Evolutionary conservation across 208 protist genomes (phyloP).

Genomic region (Acanthamoeba culbertsoni): DNA sequence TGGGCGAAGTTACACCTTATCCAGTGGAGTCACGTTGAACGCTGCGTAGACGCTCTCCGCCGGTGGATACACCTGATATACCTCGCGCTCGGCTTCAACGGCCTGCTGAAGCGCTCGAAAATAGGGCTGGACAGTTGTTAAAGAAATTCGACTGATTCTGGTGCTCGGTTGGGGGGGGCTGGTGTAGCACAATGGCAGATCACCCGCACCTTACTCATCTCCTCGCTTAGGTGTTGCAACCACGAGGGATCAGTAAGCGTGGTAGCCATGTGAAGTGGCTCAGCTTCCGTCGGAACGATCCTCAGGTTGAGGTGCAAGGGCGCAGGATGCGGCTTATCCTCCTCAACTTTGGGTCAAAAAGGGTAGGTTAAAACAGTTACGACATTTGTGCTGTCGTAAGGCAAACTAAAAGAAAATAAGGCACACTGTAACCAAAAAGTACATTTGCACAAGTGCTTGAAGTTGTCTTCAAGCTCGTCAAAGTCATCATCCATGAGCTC

Average conservation of each 20-base stretch:
- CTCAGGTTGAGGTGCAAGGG: too few relatives aligned
- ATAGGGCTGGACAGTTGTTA: not conserved
- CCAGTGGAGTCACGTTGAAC: constrained; percentile 60
- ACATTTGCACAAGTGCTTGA: constrained; percentile 39
- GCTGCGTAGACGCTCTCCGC: not conserved
- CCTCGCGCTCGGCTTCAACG: not conserved
- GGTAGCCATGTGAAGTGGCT: too few relatives aligned
- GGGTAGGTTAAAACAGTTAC: too few relatives aligned
- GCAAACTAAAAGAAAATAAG: too few relatives aligned
- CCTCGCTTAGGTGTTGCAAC: not conserved
- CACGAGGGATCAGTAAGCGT: not conserved
- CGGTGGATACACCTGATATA: not conserved
- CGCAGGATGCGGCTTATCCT: too few relatives aligned
- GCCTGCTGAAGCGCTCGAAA: not conserved
- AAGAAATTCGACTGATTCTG: not conserved
- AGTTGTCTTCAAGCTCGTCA: constrained; percentile 23
- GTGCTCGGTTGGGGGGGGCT: not conserved
- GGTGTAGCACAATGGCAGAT: not conserved
- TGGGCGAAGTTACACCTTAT: constrained; percentile 29
- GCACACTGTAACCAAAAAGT: not conserved
- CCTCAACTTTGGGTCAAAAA: too few relatives aligned
- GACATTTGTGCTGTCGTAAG: too few relatives aligned
- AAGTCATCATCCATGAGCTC: constrained; percentile 34
- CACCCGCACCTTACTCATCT: not conserved
- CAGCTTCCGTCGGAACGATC: too few relatives aligned